Base-by-base conservation (phyloP, 2,329 filamentous ascomycete genomes). In the Venturia nashicola region DNA sequence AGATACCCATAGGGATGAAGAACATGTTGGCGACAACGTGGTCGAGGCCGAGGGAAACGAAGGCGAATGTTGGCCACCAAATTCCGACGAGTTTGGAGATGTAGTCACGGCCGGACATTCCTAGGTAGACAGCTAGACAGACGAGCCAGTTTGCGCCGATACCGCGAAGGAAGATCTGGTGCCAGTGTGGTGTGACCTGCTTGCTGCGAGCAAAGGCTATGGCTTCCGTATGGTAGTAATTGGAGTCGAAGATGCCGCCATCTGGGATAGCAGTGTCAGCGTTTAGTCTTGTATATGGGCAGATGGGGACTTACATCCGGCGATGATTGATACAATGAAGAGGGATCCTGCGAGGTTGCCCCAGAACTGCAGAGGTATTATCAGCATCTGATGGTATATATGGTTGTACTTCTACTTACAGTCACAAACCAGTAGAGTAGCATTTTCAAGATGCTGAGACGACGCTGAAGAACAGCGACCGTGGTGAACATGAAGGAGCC, bases 291-390 rank as follows among this genome's bases (percentile, higher is more conserved):
- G 14, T 42, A 42, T 42, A 1, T 42, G 12, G 12, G 14, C 40
- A 46, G 20, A 48, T 65, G 61, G 18, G 40, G 20, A 57, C 51
- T n/a, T 36, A 79, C 77, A 81, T 43, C 80, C 80, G 59, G 77
- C 77, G 54, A 82, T 76, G 6, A 82, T 73, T 4, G 75, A 70
- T 65, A 79, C 76, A 12, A 82, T 72, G 65, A 82, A 81, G 5
- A 82, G 68, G 1, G 74, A 76, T 0, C 80, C 80, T 3, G 77
- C 76, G 3, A 82, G 69, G 66, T 82, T 82, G 0, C 77, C 79
- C 57, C 77, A 74, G 65, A 80, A 82, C 32, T 34, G 7, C 5
- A 14, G 1, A 36, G 8, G 14, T 1, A 27, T 12, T 12, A 20
- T 51, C 12, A 27, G 12, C 20, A 16, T 27, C 20, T 36, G 7